Base-by-base conservation (phyloP, 73 alveolate genomes). In the Tetrahymena malaccensis region DNA sequence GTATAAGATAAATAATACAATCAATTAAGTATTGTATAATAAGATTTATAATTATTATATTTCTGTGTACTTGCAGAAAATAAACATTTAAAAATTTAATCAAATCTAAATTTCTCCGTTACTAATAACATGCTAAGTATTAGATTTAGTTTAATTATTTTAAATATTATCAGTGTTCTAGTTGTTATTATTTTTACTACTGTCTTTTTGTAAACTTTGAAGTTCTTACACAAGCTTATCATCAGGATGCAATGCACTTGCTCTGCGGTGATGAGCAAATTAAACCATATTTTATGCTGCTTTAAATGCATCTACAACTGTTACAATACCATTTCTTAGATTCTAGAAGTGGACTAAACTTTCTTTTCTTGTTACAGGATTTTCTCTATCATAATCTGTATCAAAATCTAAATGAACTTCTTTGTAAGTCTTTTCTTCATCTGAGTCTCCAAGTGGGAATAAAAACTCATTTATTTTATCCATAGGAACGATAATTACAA, bases 381-480 rank as follows among this genome's bases (percentile, higher is more conserved):
- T 95, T 95, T 95, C 97, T 50, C 95, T 43, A 31, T 95, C 97
- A 95, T 95, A 95, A 56, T 89, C 95, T n/a, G 97, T 95, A 95
- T 50, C 94, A 58, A 95, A 95, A 43, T 95, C 35, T 56, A 85
- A 58, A 55, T 95, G 94, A 55, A 94, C 97, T 93, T 44, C 94
- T 27, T 95, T 35, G 89, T 95, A 95, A 0, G 58, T 57, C 34
- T 34, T 38, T 19, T 43, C 94, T 58, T 95, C 97, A 95, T 95
- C 97, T 44, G 93, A 40, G 34, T 85, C 83, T 89, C 70, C 95
- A 35, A 95, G 94, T 35, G 97, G 97, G 94, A 95, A 95, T 21
- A 95, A 34, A 50, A 95, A 44, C 43, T n/a, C 94, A 15, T 94
- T 85, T 35, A 95, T 95, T 35, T 95, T 89, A 35, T 95, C 97